Base-by-base conservation (phyloP, 148 eudicot genomes). In the Silene uniflora region DNA sequence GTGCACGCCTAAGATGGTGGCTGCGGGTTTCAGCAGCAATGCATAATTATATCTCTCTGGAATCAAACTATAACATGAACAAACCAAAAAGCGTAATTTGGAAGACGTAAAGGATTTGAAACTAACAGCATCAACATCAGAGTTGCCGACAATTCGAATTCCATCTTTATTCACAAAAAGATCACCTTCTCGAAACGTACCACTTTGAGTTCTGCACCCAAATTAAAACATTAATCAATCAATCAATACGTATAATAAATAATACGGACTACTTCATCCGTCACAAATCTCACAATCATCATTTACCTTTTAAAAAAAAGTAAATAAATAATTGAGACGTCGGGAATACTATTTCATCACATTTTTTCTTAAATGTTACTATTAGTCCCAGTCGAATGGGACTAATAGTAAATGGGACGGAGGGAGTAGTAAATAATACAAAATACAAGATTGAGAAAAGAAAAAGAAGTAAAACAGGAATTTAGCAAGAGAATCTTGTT, bases 111-210 rank as follows among this genome's bases (percentile, higher is more conserved):
- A 81, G 19, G 8, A 17, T 24, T n/a, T 54, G 18, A 17, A 67
- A 69, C 89, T 77, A 76, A 95, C 98, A 78, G 83, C 81, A 62
- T 88, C 87, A 64, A 74, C 81, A 71, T 77, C 83, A 81, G 55
- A 77, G 68, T 86, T 86, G 19, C 91, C 69, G 7, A 94, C 97
- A 76, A 91, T 87, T 64, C 98, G 89, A 83, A 94, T 87, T 59
- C 98, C 98, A 75, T 87, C 81, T 72, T 75, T 82, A 73, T 92
- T 92, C 21, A 92, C 98, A 54, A 90, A 85, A 35, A 94, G 92
- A 90, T 94, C 97, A 22, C 98, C 98, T 58, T 91, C 90, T 84
- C 81, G 87, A 81, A 92, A 94, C 23, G 98, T 94, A 32, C 98
- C 98, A 24, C 97, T 92, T 76, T 89, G 89, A 68, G 97, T 90